Base-by-base conservation (phyloP, 306 rosid species). In the Trichosanthes truncata region DNA sequence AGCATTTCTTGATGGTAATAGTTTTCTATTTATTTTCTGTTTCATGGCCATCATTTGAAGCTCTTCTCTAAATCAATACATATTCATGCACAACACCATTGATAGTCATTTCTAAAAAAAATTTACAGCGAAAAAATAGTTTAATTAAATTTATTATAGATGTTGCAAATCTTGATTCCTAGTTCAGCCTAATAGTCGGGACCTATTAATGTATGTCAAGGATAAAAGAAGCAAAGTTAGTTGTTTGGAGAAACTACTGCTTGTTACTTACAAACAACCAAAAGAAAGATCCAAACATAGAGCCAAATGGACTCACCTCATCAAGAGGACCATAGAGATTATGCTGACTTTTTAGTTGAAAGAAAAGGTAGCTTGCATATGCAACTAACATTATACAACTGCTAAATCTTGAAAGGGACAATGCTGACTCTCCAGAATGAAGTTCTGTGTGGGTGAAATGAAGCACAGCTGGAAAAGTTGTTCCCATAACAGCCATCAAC, bases 401-500 rank as follows among this genome's bases (percentile, higher is more conserved):
- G 82, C 97, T 93, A 87, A 93, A 93, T 86, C 98, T 91, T 74
- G 98, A 93, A 71, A 93, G 91, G 23, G 92, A 81, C 60, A 93
- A 81, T 61, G 88, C 98, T 2, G 98, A 91, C 80, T 88, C 87
- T 76, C 98, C 98, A 52, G 82, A 81, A 80, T 93, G 97, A 79
- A 88, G 86, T 79, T 93, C 98, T 5, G 96, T 87, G 84, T 80
- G 97, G 25, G 98, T 93, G 82, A 83, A 93, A 85, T 93, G 97
- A 88, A 93, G 98, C 81, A 93, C 96, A 2, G 98, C 97, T 4
- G 98, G 98, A 84, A 93, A 91, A 33, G 89, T 65, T 81, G 91
- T 82, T 66, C 97, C 98, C 98, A 93, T 91, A 12, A 93, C 97
- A 82, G 98, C 98, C 98, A 93, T 93, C 89, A 93, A 83, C 56